These are phyloP conservation scores for Eucalyptus victrix DNA, from an alignment of 345 rosid species.

Conservation along the genomic window DNA sequence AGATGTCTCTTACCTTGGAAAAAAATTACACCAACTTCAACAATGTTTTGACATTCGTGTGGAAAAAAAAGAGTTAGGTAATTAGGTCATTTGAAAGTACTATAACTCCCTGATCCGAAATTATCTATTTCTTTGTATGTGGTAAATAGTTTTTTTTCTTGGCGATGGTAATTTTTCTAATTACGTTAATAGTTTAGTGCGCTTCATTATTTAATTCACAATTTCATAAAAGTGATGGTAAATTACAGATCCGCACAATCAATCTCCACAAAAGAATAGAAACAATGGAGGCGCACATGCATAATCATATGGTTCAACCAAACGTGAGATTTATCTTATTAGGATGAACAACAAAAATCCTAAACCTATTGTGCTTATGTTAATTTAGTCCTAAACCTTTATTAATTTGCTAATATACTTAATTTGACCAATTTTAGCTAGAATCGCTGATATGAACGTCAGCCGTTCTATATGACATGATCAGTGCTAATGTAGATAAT, in stretches of 20 bases:
- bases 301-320: background rate
- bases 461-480: rapidly evolving
- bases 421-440: background rate
- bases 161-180: background rate
- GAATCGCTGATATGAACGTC: rapidly evolving
- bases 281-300: background rate
- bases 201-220: background rate
- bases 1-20: background rate
- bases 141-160: background rate
- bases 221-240: background rate
- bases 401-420: background rate
- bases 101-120: background rate
- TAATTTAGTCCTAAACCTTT: too few species aligned
- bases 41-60: background rate
- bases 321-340: background rate
- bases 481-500: rapidly evolving
- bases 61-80: background rate
- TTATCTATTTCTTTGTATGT: background rate
- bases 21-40: background rate
- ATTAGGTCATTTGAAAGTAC: background rate
- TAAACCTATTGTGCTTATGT: too few species aligned
- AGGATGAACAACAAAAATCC: background rate
- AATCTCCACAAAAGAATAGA: background rate
- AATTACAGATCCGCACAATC: background rate
- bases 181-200: background rate